Percentiles rank a stretch among this genome's conserved stretches.
These are phyloP conservation scores for Starmerella roubikii DNA, from an alignment of 805 yeast genomes.

Conservation along the genomic window DNA sequence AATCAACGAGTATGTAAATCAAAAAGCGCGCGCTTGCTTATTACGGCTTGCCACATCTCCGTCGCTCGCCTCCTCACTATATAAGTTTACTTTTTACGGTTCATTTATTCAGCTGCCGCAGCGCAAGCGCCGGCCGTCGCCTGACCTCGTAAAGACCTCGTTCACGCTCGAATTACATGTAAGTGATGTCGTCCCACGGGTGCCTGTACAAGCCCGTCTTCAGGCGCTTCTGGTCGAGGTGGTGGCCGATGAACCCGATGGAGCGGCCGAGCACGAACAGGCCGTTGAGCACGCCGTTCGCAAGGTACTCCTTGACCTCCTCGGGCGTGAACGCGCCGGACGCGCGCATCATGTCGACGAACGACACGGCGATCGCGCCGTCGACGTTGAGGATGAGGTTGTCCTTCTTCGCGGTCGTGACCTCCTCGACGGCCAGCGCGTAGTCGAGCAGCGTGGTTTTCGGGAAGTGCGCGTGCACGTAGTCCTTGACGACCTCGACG, in stretches of 20 bases:
- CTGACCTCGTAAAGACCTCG: not conserved
- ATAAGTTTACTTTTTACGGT: too few species aligned
- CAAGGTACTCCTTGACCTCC: constrained; percentile 33
- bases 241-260: constrained; percentile 35
- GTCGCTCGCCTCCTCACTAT: too few species aligned
- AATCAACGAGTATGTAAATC: too few species aligned
- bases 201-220: constrained; percentile 35
- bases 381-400: constrained; percentile 34
- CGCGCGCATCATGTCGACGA: constrained; percentile 32
- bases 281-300: constrained; percentile 36
- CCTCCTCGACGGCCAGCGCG: constrained; percentile 36
- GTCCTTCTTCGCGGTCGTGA: constrained; percentile 37
- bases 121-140: too few species aligned
- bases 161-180: constrained; percentile 16
- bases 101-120: too few species aligned
- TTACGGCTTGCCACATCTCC: too few species aligned
- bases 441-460: constrained; percentile 31
- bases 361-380: constrained; percentile 35
- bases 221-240: constrained; percentile 35
- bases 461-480: constrained; percentile 34
- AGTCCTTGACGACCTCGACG: constrained; percentile 36
- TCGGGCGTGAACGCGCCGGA: constrained; percentile 34
- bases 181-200: constrained; percentile 38
- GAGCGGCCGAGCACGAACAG: constrained; percentile 35
- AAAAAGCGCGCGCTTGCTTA: too few species aligned